Evolutionary conservation across 352 stramenopile species (phyloP).

Genomic region (Blastocystis sp.): DNA sequence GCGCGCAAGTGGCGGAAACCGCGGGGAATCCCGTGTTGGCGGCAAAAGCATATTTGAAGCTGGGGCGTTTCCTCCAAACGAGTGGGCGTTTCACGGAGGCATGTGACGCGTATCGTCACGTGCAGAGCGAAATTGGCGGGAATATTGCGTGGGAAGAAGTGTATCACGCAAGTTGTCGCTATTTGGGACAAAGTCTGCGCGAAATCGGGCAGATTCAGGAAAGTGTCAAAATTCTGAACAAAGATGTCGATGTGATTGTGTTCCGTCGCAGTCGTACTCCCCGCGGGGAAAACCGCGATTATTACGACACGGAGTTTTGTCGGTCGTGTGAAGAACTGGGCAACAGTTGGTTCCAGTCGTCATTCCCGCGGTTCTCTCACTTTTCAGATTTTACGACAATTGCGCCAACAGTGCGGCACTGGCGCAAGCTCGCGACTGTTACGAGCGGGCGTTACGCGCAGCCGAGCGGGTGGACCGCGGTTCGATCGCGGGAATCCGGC

Average conservation of each 20-base stretch:
- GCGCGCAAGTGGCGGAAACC: neutral
- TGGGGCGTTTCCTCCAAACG: slow-evolving; percentile 8
- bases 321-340: slow-evolving; percentile 34
- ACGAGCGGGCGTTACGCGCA: neutral
- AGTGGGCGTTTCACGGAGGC: neutral
- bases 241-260: slow-evolving; percentile 43
- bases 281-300: neutral
- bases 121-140: neutral
- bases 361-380: neutral
- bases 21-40: neutral
- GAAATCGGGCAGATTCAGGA: neutral
- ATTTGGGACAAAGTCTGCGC: slow-evolving; percentile 5
- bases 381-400: slow-evolving; percentile 14
- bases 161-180: neutral
- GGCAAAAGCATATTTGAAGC: neutral
- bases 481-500: neutral
- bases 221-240: slow-evolving; percentile 19
- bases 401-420: neutral
- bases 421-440: neutral
- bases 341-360: neutral
- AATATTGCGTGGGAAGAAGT: neutral
- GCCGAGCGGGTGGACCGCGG: neutral
- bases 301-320: slow-evolving; percentile 11
- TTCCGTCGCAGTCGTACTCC: neutral
- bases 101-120: neutral